Evolutionary conservation across 116 monocot genomes (phyloP), one percentile per base, ranked within the genome.

Genomic region (Trichopus zeylanicus): DNA sequence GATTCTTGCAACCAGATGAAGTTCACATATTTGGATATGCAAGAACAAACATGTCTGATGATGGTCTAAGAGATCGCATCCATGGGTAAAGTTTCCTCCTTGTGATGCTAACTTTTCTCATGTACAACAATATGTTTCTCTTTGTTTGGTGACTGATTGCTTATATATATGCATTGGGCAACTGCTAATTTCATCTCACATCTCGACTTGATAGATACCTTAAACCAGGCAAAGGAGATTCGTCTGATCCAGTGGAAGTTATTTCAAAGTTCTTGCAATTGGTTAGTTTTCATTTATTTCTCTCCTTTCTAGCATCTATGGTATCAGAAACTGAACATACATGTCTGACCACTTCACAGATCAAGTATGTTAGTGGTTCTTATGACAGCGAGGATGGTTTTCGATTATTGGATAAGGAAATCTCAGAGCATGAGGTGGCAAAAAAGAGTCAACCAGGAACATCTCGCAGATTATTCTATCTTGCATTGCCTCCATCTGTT

Each of bases 21-120:
- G 90, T 95, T 22, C 86, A 81, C 62, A 95, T 95, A 67, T 89
- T 95, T 76, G 95, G 95, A 62, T 95, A 95, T 83, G 95, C 95
- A 5, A 72, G 95, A 70, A 78, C 95, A 63, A 89, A 95, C 56
- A 70, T 95, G 53, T 73, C 95, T 52, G 78, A 73, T 68, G 81
- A 95, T 67, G 90, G 72, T 31, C 63, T 95, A 51, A 89, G 95
- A 72, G 74, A 84, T n/a, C 86, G 90, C 19, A 80, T 95, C 55
- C 86, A 75, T 51, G 90, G 86, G 95, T 95, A 59, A 79, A 81
- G 46, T 52, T 25, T 70, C 47, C 23, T 64, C 56, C 31, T 26
- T 20, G 27, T 25, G 19, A 32, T 38, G 3, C 11, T 46, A 18
- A 15, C 35, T 22, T 65, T 24, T 24, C 19, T 20, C 2, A 49